Evolutionary conservation across 2,329 filamentous ascomycete species (phyloP).

Genomic region (Monosporascus cannonballus): DNA sequence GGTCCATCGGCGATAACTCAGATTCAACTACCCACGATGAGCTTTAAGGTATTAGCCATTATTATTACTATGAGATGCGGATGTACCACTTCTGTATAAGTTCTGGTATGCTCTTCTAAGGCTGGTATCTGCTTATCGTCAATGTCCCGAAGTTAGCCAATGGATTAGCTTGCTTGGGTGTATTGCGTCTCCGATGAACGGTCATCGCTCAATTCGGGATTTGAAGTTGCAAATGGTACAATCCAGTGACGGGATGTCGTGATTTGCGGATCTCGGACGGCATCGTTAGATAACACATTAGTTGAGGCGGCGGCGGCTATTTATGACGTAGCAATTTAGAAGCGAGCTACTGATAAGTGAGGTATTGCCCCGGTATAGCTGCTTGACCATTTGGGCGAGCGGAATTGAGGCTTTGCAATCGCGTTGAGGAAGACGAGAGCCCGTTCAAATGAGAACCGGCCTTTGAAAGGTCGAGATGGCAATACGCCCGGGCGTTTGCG

Average conservation of each 20-base stretch:
- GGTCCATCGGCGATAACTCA: too few species aligned
- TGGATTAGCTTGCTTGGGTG: too few species aligned
- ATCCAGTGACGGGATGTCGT: not conserved
- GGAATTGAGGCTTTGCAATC: too few species aligned
- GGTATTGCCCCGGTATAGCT: not conserved
- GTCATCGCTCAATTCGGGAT: not conserved
- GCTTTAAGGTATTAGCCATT: too few species aligned
- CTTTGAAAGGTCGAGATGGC: not conserved
- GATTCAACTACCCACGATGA: too few species aligned
- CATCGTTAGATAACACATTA: not conserved
- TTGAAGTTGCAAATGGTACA: not conserved
- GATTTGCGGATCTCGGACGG: slow-evolving; percentile 2
- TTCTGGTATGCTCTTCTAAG: too few species aligned
- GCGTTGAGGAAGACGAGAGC: too few species aligned
- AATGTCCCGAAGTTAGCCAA: too few species aligned
- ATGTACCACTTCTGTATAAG: too few species aligned
- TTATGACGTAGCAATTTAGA: not conserved
- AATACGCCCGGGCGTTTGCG: not conserved
- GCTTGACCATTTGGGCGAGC: not conserved
- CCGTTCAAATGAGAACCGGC: too few species aligned
- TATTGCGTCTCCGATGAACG: not conserved
- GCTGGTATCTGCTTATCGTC: too few species aligned
- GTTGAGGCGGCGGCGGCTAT: not conserved
- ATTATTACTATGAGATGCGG: too few species aligned
- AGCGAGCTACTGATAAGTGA: not conserved